Evolutionary conservation across 78 protist genomes (phyloP).

Genomic region (Dictyostelium purpureum): DNA sequence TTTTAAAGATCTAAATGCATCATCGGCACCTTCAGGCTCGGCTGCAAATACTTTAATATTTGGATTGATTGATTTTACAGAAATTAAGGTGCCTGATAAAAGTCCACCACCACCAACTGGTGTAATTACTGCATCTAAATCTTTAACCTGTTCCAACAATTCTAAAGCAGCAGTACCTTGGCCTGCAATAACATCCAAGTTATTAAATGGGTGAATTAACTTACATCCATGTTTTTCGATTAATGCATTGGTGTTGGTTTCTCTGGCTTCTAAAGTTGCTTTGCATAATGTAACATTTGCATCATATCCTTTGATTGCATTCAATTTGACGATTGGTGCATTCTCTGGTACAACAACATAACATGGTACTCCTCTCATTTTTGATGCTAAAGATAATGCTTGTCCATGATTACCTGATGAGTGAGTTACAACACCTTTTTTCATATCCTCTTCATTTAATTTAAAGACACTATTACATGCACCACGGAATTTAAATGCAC

Average conservation of each 20-base stretch:
- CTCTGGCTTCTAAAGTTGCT: constrained; percentile 78
- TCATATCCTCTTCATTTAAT: constrained; percentile 47
- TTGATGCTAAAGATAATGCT: constrained; percentile 86
- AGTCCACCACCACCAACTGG: constrained; percentile 95
- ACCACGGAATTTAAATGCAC: constrained; percentile 91
- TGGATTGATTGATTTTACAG: constrained; percentile 51
- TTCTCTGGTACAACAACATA: constrained; percentile 84
- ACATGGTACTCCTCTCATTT: constrained; percentile 34
- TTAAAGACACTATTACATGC: constrained; percentile 65
- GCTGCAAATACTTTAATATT: constrained; percentile 84
- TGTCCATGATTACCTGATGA: constrained; percentile 89
- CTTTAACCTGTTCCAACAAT: constrained; percentile 51
- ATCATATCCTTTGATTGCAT: constrained; percentile 81
- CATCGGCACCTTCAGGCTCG: constrained; percentile 90
- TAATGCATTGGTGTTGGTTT: neutral
- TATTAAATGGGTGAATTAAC: constrained; percentile 86
- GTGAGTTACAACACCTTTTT: constrained; percentile 64
- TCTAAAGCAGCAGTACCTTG: constrained; percentile 92
- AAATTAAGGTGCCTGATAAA: constrained; percentile 41
- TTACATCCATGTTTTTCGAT: constrained; percentile 55
- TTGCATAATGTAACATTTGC: constrained; percentile 45
- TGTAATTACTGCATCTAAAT: constrained; percentile 82
- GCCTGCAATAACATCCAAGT: constrained; percentile 85
- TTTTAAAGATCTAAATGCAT: constrained; percentile 44
- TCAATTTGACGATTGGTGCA: constrained; percentile 82